Evolutionary conservation across 1,284 basidiomycete species (phyloP).

Genomic region (Retiboletus fuscus): DNA sequence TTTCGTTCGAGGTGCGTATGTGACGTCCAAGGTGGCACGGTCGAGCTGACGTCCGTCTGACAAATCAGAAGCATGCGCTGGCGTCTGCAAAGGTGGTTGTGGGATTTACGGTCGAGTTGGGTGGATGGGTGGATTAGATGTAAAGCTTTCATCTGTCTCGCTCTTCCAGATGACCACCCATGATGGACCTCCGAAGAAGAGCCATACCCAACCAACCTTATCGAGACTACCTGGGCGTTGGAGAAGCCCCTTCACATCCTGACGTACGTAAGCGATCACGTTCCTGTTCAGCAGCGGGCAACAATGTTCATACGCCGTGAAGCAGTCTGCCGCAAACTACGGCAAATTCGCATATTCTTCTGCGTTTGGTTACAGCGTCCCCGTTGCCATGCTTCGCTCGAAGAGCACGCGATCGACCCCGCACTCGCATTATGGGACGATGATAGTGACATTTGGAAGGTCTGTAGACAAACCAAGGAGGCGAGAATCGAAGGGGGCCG

Average conservation of each 20-base stretch:
- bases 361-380: neutral
- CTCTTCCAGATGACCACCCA: neutral
- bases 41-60: neutral
- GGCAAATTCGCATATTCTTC: slow-evolving; percentile 1
- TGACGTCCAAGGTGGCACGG: neutral
- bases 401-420: slow-evolving; percentile 5
- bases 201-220: neutral
- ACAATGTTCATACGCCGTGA: neutral
- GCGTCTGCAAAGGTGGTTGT: slow-evolving; percentile 89
- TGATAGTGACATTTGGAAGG: slow-evolving; percentile 1
- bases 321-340: neutral
- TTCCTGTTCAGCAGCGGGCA: neutral
- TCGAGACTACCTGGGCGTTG: neutral
- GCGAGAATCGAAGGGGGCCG: neutral
- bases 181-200: neutral
- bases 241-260: neutral
- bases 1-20: slow-evolving; percentile 85
- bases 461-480: neutral
- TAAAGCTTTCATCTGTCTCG: slow-evolving; percentile 1
- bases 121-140: slow-evolving; percentile 56
- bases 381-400: neutral
- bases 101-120: slow-evolving; percentile 85
- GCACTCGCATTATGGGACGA: neutral
- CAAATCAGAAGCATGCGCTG: slow-evolving; percentile 46
- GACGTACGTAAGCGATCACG: neutral